These are phyloP conservation scores for Metarhizium album DNA, from an alignment of 2,329 filamentous ascomycete species.

Conservation along the genomic window DNA sequence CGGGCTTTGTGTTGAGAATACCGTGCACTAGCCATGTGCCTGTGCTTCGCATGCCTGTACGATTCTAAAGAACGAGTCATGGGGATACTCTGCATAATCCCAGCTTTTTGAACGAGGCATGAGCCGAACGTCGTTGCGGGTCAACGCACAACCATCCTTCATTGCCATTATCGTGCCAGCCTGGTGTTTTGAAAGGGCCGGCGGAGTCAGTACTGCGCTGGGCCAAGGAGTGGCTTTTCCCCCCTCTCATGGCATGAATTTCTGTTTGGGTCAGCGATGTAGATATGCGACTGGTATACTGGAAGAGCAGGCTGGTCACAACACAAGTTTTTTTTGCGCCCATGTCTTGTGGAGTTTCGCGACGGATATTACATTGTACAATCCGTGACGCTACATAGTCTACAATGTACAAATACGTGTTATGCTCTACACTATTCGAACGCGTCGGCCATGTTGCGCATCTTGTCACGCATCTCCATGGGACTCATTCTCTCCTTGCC, in stretches of 20 bases:
- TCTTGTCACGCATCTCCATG: slow-evolving; percentile 31
- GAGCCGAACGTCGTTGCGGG: neutral
- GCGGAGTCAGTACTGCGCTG: too few relatives aligned
- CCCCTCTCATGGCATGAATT: too few relatives aligned
- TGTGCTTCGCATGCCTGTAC: neutral
- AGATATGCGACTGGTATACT: too few relatives aligned
- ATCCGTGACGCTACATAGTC: neutral
- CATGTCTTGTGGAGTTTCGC: too few relatives aligned
- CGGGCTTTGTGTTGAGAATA: neutral
- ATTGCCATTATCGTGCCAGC: neutral
- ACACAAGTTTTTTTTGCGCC: too few relatives aligned
- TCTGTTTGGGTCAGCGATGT: too few relatives aligned
- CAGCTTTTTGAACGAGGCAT: neutral
- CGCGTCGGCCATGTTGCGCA: slow-evolving; percentile 34
- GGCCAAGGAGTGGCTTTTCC: neutral
- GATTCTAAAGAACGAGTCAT: neutral
- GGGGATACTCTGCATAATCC: too few relatives aligned
- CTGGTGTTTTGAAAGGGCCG: neutral
- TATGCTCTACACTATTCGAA: slow-evolving; percentile 29
- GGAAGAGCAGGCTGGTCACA: too few relatives aligned
- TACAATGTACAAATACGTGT: neutral
- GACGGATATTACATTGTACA: neutral
- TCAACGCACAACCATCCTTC: neutral
- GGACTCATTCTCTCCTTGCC: slow-evolving; percentile 32
- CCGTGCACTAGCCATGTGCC: neutral